Evolutionary conservation across 805 yeast species (phyloP), one percentile per base, ranked within the genome.

Genomic region (Myxozyma neotropica): DNA sequence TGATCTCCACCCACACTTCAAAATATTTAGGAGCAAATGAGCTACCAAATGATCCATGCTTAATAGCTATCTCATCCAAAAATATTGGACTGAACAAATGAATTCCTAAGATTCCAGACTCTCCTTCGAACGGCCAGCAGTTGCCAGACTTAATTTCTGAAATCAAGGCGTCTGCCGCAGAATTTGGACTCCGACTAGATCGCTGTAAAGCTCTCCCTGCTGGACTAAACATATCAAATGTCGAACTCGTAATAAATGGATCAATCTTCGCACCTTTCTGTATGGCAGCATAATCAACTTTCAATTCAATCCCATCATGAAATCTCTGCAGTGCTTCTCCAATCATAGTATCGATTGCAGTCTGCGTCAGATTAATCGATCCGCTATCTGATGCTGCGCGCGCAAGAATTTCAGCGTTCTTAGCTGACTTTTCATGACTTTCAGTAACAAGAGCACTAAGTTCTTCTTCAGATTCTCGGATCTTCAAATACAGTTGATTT

Each of bases 41-140:
- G 17, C 67, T 63, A 38, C 67, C 66, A 17, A 55, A 55, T 8
- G 59, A 64, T 4, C 67, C 63, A 57, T 73, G 75, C 23, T 66
- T 67, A 5, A 73, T 43, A 1, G 69, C 66, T 27, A 73, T 52
- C 7, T 67, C 67, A 3, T 68, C 63, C 3, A 69, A 52, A 31
- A 47, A 44, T 10, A 68, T 61, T n/a, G 57, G 54, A 17, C 62
- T 59, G 0, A 72, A 65, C 27, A 73, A 58, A 15, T 51, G 43
- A 31, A 73, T 58, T 0, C 69, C 74, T 23, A 73, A 58, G 2
- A 39, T 54, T 13, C 75, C 75, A 8, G 50, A 26, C 8, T 55
- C 43, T 1, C 75, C 75, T 6, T 63, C 54, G 51, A 73, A 70
- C 21, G 75, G 71, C 75, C 75, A 73, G 63, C 75, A 73, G 27